Evolutionary conservation across 2,329 filamentous ascomycete genomes (phyloP).

Genomic region (Pseudogymnoascus verrucosus): DNA sequence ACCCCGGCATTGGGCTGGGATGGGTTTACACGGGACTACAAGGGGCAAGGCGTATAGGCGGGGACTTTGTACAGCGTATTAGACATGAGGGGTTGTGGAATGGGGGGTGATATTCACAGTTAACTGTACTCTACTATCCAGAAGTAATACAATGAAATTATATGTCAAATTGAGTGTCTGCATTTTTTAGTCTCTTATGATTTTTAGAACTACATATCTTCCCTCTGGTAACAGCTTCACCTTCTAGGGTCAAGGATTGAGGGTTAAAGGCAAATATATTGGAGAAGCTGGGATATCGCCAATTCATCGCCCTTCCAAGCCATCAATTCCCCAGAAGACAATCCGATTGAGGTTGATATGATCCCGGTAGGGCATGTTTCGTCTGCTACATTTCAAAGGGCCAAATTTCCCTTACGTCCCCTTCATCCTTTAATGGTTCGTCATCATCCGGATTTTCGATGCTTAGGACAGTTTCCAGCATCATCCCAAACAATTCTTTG

Average conservation of each 20-base stretch:
- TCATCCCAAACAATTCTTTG: constrained; percentile 9
- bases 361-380: no score
- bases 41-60: constrained; percentile 1
- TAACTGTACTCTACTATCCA: constrained; percentile 3
- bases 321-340: no score
- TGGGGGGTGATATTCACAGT: background rate
- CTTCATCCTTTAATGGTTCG: background rate
- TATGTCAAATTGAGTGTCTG: background rate
- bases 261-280: no score
- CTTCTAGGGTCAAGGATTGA: no score
- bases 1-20: background rate
- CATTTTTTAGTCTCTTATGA: background rate
- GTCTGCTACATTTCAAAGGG: background rate
- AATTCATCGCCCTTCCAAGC: no score
- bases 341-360: no score
- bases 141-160: constrained; percentile 1
- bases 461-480: background rate
- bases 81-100: background rate
- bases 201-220: no score
- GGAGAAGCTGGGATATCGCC: no score
- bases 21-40: background rate
- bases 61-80: constrained; percentile 3
- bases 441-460: background rate
- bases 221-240: no score
- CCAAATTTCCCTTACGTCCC: background rate